Evolutionary conservation across 192 early-diverging fungal species (phyloP), one percentile per base, ranked within the genome.

Genomic region (Phycomyces nitens): DNA sequence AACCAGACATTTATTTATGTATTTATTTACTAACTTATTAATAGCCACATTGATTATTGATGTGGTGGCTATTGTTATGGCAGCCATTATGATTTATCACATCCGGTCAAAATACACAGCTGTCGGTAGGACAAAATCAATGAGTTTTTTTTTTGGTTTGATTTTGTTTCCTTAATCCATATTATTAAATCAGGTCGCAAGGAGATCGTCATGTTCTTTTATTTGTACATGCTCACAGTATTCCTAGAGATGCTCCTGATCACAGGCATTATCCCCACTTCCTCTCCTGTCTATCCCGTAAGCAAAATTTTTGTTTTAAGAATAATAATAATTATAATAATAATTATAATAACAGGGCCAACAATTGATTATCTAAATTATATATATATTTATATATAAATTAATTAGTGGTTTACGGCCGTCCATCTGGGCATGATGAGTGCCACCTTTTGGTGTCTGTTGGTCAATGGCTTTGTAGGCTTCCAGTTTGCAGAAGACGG

Each of bases 81-180:
- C 96, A 6, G 79, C 87, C 51, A 95, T 96, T 73, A 99, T 99
- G 97, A 97, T 99, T 72, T 91, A 90, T 67, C 96, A 99, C 76
- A 92, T 99, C 73, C 89, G 89, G 64, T 91, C 89, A 53, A 99
- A 99, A 81, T 98, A 96, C 80, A 99, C 97, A 12, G 97, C 97
- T 38, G 94, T 99, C 15, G 96, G 90, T 89, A 72, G 62, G 86
- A 74, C 27, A 12, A 23, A 23, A 20, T 47, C 44, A 34, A 34
- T 34, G 29, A 34, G 29, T 3, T 11, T 47, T 18, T 47, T 6
- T 47, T n/a, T n/a, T n/a, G n/a, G n/a, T n/a, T n/a, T 34, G 29
- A 34, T 2, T 3, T 11, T 47, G 1, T 47, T 6, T 47, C 44
- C 44, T 11, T 14, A 47, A 14, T 3, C 44, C 44, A 14, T 3